Base-by-base conservation (phyloP, 2,329 filamentous ascomycete species). In the Aspergillus chevalieri region DNA sequence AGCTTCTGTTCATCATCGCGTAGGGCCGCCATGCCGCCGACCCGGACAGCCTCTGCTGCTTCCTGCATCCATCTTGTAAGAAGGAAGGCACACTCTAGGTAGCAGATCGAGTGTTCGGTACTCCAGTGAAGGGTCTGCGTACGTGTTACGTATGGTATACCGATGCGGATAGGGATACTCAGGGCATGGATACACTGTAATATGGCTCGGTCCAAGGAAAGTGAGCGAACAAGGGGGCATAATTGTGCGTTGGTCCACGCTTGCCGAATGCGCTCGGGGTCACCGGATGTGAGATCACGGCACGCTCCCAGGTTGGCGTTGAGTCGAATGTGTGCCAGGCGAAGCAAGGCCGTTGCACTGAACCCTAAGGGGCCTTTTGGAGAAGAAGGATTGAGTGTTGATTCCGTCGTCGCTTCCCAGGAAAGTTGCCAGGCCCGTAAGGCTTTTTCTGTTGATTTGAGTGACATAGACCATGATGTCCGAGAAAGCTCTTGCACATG, bases 121-220 rank as follows among this genome's bases (percentile, higher is more conserved):
- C 41, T 26, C 41, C 41, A 43, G n/a, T 43, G 19, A 4, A 43
- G 41, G 5, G 41, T 28, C 21, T 43, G 41, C 6, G 41, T 43
- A 10, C 21, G 21, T 5, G 41, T 12, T 9, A 43, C 22, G n/a
- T 24, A 43, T 28, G 41, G 41, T 19, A 43, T 28, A 24, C 41
- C 41, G 1, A 43, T 17, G 5, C 22, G 41, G 4, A 61, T 54
- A 4, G 56, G 57, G n/a, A 61, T 57, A 24, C 47, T 53, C 22
- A 60, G 52, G 24, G 55, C 56, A 41, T 61, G 57, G n/a, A 54
- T 56, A 24, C 52, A 57, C 47, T 61, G 54, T n/a, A 59, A 51
- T 17, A 59, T 36, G 6, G 57, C 55, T 26, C 50, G 53, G 46
- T 55, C 51, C 12, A 58, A 34, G 24, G 47, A 44, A 9, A 50